Conservation (phyloP, 2,329 filamentous ascomycete species). For the Trichoderma breve region DNA sequence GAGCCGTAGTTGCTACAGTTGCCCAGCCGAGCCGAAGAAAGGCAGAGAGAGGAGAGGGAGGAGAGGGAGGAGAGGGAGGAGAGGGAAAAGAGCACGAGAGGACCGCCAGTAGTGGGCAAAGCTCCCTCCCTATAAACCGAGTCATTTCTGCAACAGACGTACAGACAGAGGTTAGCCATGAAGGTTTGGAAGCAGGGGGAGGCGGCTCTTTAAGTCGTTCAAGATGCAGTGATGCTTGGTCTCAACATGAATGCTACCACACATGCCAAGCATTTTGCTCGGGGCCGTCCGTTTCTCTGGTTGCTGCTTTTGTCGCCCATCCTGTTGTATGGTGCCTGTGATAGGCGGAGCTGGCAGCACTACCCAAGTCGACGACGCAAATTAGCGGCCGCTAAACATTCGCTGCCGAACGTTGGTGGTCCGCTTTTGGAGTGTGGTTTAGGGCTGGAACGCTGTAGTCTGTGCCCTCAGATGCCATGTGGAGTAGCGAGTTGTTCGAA, state of each 20-base stretch:
- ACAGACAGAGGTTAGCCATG: not conserved
- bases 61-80: not conserved
- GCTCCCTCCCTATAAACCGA: not conserved
- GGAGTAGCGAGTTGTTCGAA: not conserved
- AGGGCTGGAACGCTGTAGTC: constrained; percentile 5
- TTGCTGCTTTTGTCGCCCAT: constrained; percentile 18
- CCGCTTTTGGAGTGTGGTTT: constrained; percentile 2
- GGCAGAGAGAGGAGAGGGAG: not conserved
- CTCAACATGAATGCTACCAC: not conserved
- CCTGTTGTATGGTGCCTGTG: constrained; percentile 13
- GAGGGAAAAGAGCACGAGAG: not conserved
- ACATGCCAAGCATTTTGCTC: constrained; percentile 16
- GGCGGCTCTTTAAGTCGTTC: not conserved
- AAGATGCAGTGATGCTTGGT: not conserved
- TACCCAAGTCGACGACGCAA: constrained; percentile 15
- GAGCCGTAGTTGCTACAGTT: not conserved
- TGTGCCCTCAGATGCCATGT: constrained; percentile 3
- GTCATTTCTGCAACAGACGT: not conserved
- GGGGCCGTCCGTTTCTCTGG: constrained; percentile 15
- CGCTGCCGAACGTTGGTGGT: constrained; percentile 14
- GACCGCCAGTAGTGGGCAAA: not conserved
- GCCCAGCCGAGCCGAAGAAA: not conserved
- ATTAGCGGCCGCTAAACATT: constrained; percentile 20
- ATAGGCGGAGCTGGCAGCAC: constrained; percentile 17
- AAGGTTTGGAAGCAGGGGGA: not conserved